Conservation (phyloP, 441 rosid genomes). For the Populus hybrid region DNA sequence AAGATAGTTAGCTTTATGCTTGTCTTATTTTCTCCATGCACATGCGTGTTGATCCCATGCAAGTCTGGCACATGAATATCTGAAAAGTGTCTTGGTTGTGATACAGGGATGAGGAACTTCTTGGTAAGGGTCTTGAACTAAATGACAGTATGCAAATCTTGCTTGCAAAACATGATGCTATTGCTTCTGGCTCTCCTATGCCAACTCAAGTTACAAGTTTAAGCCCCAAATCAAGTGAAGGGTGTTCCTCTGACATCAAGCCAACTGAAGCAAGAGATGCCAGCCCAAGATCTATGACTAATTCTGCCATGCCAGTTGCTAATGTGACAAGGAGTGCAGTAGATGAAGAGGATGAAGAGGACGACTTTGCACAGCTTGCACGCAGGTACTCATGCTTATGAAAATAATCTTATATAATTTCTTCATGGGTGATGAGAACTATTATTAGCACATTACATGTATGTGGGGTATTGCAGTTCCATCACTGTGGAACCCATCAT, state of each 20-base stretch:
- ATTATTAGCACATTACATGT: background rate
- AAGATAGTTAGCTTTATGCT: background rate
- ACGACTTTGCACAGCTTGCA: slow-evolving; percentile 94
- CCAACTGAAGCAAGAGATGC: slow-evolving; percentile 50
- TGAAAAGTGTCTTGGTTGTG: slow-evolving; percentile 13
- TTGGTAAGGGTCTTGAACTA: slow-evolving; percentile 82
- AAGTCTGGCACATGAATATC: background rate
- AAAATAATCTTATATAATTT: background rate
- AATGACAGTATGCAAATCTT: slow-evolving; percentile 75
- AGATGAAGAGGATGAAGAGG: slow-evolving; percentile 91
- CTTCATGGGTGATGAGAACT: background rate
- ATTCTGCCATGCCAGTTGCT: slow-evolving; percentile 37
- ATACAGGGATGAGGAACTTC: slow-evolving; percentile 90
- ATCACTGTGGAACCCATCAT: background rate
- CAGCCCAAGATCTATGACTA: slow-evolving; percentile 34
- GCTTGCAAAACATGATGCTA: slow-evolving; percentile 84
- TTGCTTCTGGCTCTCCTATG: slow-evolving; percentile 74
- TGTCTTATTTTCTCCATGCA: background rate
- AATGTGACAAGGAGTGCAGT: slow-evolving; percentile 37
- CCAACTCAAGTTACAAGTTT: slow-evolving; percentile 32
- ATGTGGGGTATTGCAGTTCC: background rate
- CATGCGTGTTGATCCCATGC: slow-evolving; percentile 1
- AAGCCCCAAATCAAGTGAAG: slow-evolving; percentile 37
- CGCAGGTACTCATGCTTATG: slow-evolving; percentile 53
- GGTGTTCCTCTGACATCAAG: slow-evolving; percentile 30